phyloP scores from a whole-genome alignment of 441 rosid species.

The Mallotus japonicus region DNA sequence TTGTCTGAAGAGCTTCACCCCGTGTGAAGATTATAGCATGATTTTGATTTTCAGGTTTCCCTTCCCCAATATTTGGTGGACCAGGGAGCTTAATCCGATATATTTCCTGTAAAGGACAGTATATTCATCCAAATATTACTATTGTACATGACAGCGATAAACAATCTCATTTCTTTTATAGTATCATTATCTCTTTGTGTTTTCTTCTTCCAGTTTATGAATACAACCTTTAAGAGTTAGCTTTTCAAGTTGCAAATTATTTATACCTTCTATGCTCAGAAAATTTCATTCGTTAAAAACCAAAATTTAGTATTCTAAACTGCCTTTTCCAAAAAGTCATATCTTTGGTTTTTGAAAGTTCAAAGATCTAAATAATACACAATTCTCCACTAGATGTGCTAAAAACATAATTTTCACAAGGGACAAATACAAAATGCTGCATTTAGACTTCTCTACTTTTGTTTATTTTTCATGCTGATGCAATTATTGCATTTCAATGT shows the following conservation, averaged over 20 bases:
- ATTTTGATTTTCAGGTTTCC: conserved; percentile 99
- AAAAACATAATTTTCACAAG: neutral
- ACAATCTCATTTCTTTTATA: neutral
- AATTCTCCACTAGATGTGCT: neutral
- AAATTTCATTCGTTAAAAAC: neutral
- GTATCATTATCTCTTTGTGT: neutral
- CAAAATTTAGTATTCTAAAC: neutral
- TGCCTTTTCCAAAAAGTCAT: neutral
- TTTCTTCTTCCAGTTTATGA: neutral
- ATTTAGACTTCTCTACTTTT: neutral
- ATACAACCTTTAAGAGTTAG: neutral
- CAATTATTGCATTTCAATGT: neutral
- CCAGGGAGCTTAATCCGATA: conserved; percentile 98
- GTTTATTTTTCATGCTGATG: neutral
- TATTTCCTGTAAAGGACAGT: conserved; percentile 54
- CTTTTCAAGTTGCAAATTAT: neutral
- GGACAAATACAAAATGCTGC: neutral
- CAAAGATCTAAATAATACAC: neutral
- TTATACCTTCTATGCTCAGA: neutral
- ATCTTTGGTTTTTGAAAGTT: neutral
- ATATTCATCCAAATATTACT: conserved; percentile 1
- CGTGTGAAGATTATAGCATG: conserved; percentile 93
- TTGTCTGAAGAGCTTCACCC: conserved; percentile 96
- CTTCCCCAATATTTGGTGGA: conserved; percentile 93
- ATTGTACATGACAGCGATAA: neutral